Percentiles rank a stretch among this genome's conserved stretches.
Conservation (phyloP, 129 eudicot genomes). For the Saussurea involucrata region DNA sequence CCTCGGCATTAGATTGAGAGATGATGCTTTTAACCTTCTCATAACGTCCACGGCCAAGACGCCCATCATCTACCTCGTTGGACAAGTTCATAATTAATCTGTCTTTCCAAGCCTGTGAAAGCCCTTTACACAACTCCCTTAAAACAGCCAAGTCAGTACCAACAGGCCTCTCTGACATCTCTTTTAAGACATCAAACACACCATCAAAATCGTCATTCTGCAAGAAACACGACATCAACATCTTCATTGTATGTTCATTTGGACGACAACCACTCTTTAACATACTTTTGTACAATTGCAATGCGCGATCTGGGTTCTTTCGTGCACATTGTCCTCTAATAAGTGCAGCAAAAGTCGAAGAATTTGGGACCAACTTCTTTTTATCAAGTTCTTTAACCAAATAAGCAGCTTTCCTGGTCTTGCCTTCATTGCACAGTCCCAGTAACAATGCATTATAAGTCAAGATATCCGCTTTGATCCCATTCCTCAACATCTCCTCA, state of each 20-base stretch:
- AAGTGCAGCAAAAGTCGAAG: constrained; percentile 80
- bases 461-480: constrained; percentile 57
- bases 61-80: constrained; percentile 47
- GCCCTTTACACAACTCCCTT: constrained; percentile 47
- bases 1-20: background rate
- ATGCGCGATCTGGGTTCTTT: constrained; percentile 65
- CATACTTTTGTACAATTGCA: constrained; percentile 71
- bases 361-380: constrained; percentile 61
- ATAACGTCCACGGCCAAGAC: constrained; percentile 30
- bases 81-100: constrained; percentile 38
- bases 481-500: constrained; percentile 66
- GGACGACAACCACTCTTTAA: constrained; percentile 69
- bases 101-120: constrained; percentile 49
- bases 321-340: constrained; percentile 70
- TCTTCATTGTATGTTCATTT: constrained; percentile 45
- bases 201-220: constrained; percentile 69
- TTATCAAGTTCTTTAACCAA: constrained; percentile 80
- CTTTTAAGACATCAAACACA: constrained; percentile 45
- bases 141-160: constrained; percentile 49
- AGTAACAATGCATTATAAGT: constrained; percentile 71
- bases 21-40: constrained; percentile 22
- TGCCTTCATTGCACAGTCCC: constrained; percentile 72
- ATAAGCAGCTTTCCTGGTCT: constrained; percentile 78
- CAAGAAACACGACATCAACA: constrained; percentile 51
- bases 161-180: constrained; percentile 54